These are phyloP conservation scores for Ceratocystis papillata DNA, from an alignment of 2,329 filamentous ascomycete genomes.

Conservation along the genomic window DNA sequence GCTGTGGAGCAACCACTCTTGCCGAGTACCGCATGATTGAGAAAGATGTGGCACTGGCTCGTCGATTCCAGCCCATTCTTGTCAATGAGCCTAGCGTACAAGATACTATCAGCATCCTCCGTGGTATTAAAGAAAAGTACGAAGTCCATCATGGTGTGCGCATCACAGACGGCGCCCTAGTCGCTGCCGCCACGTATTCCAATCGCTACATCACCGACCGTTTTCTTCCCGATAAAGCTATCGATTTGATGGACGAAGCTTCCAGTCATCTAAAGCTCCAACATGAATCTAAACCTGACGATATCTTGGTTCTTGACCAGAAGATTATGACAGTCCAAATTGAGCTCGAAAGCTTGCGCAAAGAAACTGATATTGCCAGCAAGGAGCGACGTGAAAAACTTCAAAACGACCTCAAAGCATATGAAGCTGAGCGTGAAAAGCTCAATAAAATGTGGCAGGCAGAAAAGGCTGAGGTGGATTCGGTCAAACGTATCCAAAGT, in stretches of 20 bases:
- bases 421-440: conserved; percentile 63
- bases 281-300: conserved; percentile 92
- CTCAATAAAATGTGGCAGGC: conserved; percentile 82
- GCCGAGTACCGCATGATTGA: conserved; percentile 89
- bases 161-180: conserved; percentile 83
- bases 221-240: conserved; percentile 92
- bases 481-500: conserved; percentile 75
- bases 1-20: conserved; percentile 86
- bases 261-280: conserved; percentile 81
- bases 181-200: conserved; percentile 82
- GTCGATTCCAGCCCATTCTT: conserved; percentile 86
- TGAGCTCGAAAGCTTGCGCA: conserved; percentile 84
- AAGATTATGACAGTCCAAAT: conserved; percentile 97
- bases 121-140: conserved; percentile 95
- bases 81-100: conserved; percentile 87
- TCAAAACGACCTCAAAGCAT: conserved; percentile 61
- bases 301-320: conserved; percentile 83
- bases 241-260: conserved; percentile 92
- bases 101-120: conserved; percentile 87
- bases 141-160: conserved; percentile 94
- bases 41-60: conserved; percentile 85
- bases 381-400: conserved; percentile 79
- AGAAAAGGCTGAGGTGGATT: conserved; percentile 74
- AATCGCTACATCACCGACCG: conserved; percentile 96
- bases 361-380: conserved; percentile 84